Percentiles rank a stretch among this genome's conserved stretches.
phyloP scores from a whole-genome alignment of 768 basidiomycete genomes.

The Cytidiella melzeri region DNA sequence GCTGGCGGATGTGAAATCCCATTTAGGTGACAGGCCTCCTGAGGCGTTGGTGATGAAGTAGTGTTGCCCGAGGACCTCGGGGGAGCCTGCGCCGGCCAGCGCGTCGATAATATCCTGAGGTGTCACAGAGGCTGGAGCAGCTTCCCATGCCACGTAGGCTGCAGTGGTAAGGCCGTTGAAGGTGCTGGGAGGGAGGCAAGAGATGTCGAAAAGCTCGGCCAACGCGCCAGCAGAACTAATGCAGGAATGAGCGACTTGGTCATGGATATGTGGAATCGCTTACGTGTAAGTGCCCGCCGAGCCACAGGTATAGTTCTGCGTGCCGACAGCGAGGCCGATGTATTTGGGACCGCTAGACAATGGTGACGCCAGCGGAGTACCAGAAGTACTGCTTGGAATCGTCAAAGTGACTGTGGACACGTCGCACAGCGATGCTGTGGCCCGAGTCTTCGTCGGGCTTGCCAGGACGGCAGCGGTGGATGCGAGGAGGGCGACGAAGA shows the following conservation, averaged over 20 bases:
- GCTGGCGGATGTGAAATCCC: slow-evolving; percentile 49
- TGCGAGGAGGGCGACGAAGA: slow-evolving; percentile 8
- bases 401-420: slow-evolving; percentile 13
- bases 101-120: slow-evolving; percentile 13
- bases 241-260: neutral
- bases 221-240: slow-evolving; percentile 26
- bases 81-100: slow-evolving; percentile 9
- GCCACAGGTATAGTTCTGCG: slow-evolving; percentile 47
- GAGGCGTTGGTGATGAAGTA: slow-evolving; percentile 47
- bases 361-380: slow-evolving; percentile 29
- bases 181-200: slow-evolving; percentile 34
- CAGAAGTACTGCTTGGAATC: slow-evolving; percentile 14
- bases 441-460: slow-evolving; percentile 8
- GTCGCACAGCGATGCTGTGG: slow-evolving; percentile 17
- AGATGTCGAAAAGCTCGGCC: slow-evolving; percentile 51
- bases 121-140: slow-evolving; percentile 14
- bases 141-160: slow-evolving; percentile 28
- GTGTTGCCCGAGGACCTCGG: slow-evolving; percentile 40
- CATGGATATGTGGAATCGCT: slow-evolving; percentile 9
- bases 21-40: slow-evolving; percentile 39
- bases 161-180: slow-evolving; percentile 28
- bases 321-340: slow-evolving; percentile 37
- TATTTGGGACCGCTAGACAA: slow-evolving; percentile 26
- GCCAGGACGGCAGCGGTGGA: slow-evolving; percentile 9
- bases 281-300: slow-evolving; percentile 33